These are phyloP conservation scores for Diaporthe sp. DNA, from an alignment of 2,329 filamentous ascomycete genomes.

Conservation along the genomic window DNA sequence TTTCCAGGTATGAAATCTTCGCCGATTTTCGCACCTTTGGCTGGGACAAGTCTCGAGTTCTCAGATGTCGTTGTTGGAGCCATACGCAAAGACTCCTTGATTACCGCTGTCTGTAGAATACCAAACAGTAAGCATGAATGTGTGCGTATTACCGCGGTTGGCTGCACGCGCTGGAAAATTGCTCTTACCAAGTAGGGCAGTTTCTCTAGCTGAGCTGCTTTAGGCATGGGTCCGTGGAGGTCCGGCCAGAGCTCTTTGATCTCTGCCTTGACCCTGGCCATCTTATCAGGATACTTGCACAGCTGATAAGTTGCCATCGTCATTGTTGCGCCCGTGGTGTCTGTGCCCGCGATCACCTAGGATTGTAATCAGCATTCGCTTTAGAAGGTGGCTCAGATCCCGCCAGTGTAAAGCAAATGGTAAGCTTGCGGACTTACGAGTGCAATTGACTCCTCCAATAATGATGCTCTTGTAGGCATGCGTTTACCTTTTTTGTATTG, in stretches of 20 bases:
- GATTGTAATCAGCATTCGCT: background rate
- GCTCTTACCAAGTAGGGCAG: background rate
- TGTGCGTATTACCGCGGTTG: background rate
- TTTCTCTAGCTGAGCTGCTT: background rate
- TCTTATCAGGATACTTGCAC: background rate
- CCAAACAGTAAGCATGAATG: background rate
- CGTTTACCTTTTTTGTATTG: background rate
- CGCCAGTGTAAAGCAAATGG: background rate
- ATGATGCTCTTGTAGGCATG: background rate
- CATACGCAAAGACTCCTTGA: background rate
- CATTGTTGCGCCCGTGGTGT: background rate
- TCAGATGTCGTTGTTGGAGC: background rate
- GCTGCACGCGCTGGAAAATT: background rate
- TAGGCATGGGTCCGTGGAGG: background rate
- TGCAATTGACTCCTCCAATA: background rate
- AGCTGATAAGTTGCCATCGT: constrained; percentile 1
- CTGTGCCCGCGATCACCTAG: background rate
- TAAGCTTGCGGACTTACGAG: background rate
- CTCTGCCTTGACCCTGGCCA: background rate
- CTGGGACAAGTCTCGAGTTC: constrained; percentile 3
- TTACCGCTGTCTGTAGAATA: background rate
- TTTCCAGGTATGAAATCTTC: background rate
- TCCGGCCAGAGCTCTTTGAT: background rate
- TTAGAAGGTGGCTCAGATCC: background rate
- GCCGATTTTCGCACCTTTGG: background rate